A percentile compares a stretch with the other conserved stretches of the same genome.
These are phyloP conservation scores for Leccinum ochraceum DNA, from an alignment of 768 basidiomycete species.

Conservation along the genomic window DNA sequence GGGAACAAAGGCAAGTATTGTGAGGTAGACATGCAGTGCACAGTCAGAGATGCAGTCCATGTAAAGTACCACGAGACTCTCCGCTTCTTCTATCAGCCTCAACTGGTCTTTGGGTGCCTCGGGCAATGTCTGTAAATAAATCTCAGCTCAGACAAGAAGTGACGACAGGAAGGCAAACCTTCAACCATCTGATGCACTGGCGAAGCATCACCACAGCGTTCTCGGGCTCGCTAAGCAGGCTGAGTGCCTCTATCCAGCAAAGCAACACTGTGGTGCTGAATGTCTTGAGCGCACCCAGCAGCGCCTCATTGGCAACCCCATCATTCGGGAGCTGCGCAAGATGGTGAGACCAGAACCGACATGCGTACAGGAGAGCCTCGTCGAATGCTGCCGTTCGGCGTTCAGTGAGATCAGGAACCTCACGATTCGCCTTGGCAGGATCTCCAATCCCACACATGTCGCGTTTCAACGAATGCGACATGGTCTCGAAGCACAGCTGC, in stretches of 20 bases:
- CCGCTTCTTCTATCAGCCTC: constrained; percentile 8
- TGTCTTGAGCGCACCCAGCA: constrained; percentile 7
- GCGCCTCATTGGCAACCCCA: constrained; percentile 3
- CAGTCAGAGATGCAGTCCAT: constrained; percentile 23
- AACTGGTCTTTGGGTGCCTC: constrained; percentile 8
- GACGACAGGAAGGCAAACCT: constrained; percentile 4
- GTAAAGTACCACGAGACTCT: constrained; percentile 11
- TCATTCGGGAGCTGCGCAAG: constrained; percentile 16
- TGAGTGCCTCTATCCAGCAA: constrained; percentile 17
- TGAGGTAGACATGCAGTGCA: constrained; percentile 21
- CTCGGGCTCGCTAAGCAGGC: constrained; percentile 16
- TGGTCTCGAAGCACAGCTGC: constrained; percentile 18
- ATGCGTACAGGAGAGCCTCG: constrained; percentile 17
- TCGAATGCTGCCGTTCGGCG: constrained; percentile 9
- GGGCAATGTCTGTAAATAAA: constrained; percentile 5
- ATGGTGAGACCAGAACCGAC: constrained; percentile 22
- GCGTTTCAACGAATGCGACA: constrained; percentile 15
- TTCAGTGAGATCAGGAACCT: constrained; percentile 14
- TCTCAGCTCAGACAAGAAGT: neutral
- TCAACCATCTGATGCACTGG: constrained; percentile 13
- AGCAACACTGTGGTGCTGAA: constrained; percentile 13
- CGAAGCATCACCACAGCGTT: constrained; percentile 18
- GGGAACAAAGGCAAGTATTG: constrained; percentile 9
- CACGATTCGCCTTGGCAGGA: constrained; percentile 15
- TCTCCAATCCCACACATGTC: constrained; percentile 18